Evolutionary conservation across 257 asterid species (phyloP).

Genomic region (Solanum chilense): DNA sequence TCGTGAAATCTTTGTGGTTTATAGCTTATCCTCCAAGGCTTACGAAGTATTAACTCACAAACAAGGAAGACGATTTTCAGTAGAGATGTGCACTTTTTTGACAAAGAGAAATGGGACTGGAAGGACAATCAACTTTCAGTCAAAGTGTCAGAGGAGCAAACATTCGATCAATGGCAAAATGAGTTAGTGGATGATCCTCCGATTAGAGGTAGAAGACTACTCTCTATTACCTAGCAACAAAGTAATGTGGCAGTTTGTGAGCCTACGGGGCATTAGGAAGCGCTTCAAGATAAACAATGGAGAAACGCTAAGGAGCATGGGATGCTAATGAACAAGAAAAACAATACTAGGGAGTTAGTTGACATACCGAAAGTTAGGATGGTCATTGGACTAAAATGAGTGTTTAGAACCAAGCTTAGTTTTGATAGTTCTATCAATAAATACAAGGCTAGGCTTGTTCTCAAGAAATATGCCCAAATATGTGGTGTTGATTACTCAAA

Average conservation of each 20-base stretch:
- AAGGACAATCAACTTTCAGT: neutral
- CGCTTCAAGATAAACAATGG: neutral
- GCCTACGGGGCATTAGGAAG: too few species aligned
- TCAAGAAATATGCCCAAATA: too few species aligned
- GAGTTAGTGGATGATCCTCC: neutral
- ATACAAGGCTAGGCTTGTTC: too few species aligned
- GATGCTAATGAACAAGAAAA: neutral
- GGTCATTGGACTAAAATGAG: neutral
- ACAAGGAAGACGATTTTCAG: too few species aligned
- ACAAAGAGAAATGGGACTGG: neutral
- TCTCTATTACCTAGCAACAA: too few species aligned
- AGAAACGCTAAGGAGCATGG: neutral
- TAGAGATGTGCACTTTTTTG: neutral
- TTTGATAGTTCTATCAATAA: too few species aligned
- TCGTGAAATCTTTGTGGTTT: too few species aligned
- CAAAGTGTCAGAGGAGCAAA: neutral
- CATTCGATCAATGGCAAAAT: neutral
- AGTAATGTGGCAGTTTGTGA: too few species aligned
- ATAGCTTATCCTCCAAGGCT: too few species aligned
- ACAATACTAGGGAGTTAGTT: neutral
- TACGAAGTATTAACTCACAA: too few species aligned
- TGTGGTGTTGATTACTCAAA: too few species aligned
- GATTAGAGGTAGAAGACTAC: neutral
- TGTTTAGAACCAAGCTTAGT: neutral
- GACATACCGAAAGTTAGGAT: neutral